Evolutionary conservation across 352 stramenopile genomes (phyloP), one percentile per base, ranked within the genome.

Genomic region (Pythium vanterpoolii): DNA sequence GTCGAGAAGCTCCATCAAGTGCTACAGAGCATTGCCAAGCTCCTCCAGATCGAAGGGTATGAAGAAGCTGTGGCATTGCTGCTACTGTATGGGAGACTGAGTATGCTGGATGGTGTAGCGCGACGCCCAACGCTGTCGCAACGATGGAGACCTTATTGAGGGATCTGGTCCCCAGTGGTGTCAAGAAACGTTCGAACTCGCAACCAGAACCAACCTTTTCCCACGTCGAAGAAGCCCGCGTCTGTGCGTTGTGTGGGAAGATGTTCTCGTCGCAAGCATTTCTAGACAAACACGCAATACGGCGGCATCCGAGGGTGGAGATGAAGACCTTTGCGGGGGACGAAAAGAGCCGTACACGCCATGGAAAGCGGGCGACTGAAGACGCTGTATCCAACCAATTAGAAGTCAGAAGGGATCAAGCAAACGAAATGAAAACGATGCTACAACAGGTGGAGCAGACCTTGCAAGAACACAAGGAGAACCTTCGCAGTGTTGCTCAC

Each of bases 1-100:
- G 71, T 84, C n/a, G 73, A 89, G 26, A 88, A 89, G 24, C 67
- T 92, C 27, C 79, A 89, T n/a, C 77, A 88, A 49, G 73, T 89
- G 63, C 66, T 92, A 30, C 79, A 89, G 51, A 88, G 74, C 57
- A 83, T 90, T 57, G 76, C 79, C 31, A 89, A 87, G 40, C 56
- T 92, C 26, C 54, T 92, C 56, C 76, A 90, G 54, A 73, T 87
- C 33, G 75, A 88, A 61, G 77, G 82, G 79, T 89, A 63, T 8
- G 48, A 30, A 10, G 28, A 30, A 9, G 26, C 8, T 16, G 21
- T 19, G 26, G 23, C 23, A 46, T 23, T 46, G 8, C 14, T n/a
- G n/a, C n/a, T n/a, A n/a, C 19, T 23, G 19, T 46, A 18, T 16
- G 34, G 10, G 34, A 18, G 10, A 42, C 34, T 42, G 34, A 42